phyloP scores from a whole-genome alignment of 495 filamentous ascomycete species.

The Hypoxylon subgilvum region DNA sequence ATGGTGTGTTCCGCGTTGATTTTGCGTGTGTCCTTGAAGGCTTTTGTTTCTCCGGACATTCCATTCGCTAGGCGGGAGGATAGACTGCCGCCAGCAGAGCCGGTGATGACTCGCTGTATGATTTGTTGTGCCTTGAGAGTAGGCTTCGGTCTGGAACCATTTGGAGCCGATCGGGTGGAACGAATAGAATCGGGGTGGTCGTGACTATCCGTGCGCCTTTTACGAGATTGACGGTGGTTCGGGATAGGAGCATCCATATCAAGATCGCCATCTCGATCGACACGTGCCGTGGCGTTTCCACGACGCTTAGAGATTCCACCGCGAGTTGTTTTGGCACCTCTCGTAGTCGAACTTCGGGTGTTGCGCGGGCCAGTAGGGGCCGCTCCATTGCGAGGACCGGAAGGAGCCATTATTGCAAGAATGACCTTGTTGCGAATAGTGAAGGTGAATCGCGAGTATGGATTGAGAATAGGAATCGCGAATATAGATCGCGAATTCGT shows the following conservation, averaged over 20 bases:
- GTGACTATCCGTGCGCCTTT: conserved; percentile 30
- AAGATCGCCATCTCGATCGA: conserved; percentile 83
- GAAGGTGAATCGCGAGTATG: background rate
- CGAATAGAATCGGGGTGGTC: conserved; percentile 22
- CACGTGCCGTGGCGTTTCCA: conserved; percentile 49
- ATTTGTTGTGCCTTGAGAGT: conserved; percentile 42
- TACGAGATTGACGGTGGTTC: conserved; percentile 41
- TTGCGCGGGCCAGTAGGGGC: conserved; percentile 44
- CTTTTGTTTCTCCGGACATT: conserved; percentile 21
- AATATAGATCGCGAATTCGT: too few species aligned
- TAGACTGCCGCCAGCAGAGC: conserved; percentile 32
- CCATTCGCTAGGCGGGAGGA: conserved; percentile 26
- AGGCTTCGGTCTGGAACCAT: conserved; percentile 41
- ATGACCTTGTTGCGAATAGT: background rate
- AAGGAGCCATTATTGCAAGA: conserved; percentile 47
- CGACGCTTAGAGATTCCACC: conserved; percentile 77
- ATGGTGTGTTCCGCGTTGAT: conserved; percentile 32
- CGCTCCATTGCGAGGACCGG: conserved; percentile 36
- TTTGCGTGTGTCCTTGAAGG: conserved; percentile 13
- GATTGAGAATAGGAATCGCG: background rate
- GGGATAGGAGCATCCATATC: conserved; percentile 68
- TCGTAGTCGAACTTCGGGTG: conserved; percentile 11
- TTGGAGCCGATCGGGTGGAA: conserved; percentile 23
- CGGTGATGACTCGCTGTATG: conserved; percentile 44
- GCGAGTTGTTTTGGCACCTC: conserved; percentile 41